Base-by-base conservation (phyloP, 2,329 filamentous ascomycete genomes). In the Eurotiales sp. region DNA sequence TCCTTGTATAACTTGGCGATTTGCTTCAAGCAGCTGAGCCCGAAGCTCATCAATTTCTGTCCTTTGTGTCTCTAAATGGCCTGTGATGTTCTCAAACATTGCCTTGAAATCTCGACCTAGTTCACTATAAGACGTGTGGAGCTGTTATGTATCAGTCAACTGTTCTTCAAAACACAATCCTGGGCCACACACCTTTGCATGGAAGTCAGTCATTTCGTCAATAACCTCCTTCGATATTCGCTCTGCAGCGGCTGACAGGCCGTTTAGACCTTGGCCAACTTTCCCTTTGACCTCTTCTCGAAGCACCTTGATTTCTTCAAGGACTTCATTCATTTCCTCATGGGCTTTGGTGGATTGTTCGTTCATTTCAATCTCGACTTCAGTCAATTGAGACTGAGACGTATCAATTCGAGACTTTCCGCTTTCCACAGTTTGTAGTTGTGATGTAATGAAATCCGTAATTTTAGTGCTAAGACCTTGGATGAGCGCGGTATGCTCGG, bases 231-330 rank as follows among this genome's bases (percentile, higher is more conserved):
- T 87, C 0, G 90, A 90, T 56, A 97, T 96, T 50, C 87, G 85
- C 70, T 92, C 89, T 1, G 92, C 90, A 8, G 91, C 90, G 10
- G 80, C 80, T 2, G 90, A 90, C 19, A 97, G 83, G 22, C 89
- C 85, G 61, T 89, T 85, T 39, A 97, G 76, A 8, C 91, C 92
- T 63, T 90, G 85, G 2, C 89, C 88, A 43, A 97, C 88, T 55
- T 87, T 86, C 44, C 81, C 77, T 74, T 96, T 96, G 46, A 97
- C 89, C 48, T 88, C 85, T 66, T 96, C 88, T 19, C 92, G 83
- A 21, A 97, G 78, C n/a, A 82, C 83, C 65, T 91, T 91, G 66
- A 97, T 96, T 65, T 95, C 92, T 61, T 93, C 88, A 8, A 99
- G 77, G 1, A 96, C 86, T n/a, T 82, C 77, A 61, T 96, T 91